Percentiles rank a stretch among this genome's conserved stretches.
phyloP scores from a whole-genome alignment of 1,284 basidiomycete genomes.

The Microstroma glucosiphilum region DNA sequence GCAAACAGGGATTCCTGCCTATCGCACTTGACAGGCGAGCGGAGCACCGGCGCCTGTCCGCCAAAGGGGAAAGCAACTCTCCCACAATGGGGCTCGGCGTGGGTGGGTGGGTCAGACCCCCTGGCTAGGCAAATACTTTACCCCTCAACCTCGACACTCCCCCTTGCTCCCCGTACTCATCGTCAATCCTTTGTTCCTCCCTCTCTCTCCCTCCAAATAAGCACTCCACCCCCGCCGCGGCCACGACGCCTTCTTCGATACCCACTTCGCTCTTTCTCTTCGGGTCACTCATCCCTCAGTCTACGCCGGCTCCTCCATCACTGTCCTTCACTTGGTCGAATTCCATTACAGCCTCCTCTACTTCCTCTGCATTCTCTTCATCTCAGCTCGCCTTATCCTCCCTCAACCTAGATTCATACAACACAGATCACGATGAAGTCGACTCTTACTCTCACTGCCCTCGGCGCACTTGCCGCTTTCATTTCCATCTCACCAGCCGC shows the following conservation, averaged over 20 bases:
- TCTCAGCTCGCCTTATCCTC: background rate
- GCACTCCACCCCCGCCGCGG: background rate
- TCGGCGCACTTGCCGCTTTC: background rate
- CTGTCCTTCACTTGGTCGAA: background rate
- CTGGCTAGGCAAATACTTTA: no score
- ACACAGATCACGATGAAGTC: constrained; percentile 1
- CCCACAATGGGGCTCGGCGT: no score
- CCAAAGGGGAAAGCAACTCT: no score
- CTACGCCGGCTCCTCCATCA: background rate
- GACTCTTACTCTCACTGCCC: background rate
- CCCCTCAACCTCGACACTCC: no score
- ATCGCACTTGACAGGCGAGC: no score
- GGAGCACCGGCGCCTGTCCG: no score
- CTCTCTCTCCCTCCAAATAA: no score
- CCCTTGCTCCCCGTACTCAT: no score
- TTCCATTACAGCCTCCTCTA: background rate
- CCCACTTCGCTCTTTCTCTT: background rate
- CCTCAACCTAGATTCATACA: background rate
- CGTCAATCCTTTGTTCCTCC: no score
- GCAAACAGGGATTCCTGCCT: no score
- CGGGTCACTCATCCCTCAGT: background rate
- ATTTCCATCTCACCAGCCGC: background rate
- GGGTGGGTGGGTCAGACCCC: no score
- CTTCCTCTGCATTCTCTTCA: background rate
- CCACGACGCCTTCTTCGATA: background rate